phyloP scores from a whole-genome alignment of 2,329 filamentous ascomycete species.

The Fusarium sp. region DNA sequence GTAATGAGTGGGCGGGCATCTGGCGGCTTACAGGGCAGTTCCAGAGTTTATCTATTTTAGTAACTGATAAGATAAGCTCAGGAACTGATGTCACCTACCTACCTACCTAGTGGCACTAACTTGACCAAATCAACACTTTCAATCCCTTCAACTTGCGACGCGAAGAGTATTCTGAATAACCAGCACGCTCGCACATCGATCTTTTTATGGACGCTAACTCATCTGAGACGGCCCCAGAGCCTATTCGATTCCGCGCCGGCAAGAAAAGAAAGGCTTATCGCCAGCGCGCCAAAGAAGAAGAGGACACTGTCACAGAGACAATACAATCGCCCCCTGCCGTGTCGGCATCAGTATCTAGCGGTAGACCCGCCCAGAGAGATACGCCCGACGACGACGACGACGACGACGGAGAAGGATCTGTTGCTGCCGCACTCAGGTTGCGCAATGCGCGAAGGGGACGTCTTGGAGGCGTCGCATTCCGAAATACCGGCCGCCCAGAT shows the following conservation, averaged over 20 bases:
- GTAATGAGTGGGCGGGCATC: background rate
- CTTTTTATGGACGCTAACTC: slow-evolving; percentile 37
- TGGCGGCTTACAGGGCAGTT: slow-evolving; percentile 9
- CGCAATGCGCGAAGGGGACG: slow-evolving; percentile 65
- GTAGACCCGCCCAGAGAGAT: slow-evolving; percentile 9
- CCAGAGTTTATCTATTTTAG: background rate
- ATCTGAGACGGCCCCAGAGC: slow-evolving; percentile 35
- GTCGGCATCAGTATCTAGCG: slow-evolving; percentile 10
- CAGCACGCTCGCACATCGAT: background rate
- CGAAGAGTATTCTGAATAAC: slow-evolving; percentile 2
- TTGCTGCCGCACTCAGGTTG: slow-evolving; percentile 64
- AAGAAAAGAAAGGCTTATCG: slow-evolving; percentile 73
- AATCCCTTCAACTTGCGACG: slow-evolving; percentile 12
- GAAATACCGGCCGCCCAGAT: slow-evolving; percentile 49
- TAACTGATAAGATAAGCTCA: slow-evolving; percentile 38
- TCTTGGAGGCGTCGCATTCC: slow-evolving; percentile 69
- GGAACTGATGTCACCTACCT: slow-evolving; percentile 40
- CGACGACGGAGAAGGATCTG: slow-evolving; percentile 50
- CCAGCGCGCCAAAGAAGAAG: slow-evolving; percentile 59
- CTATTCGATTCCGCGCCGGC: slow-evolving; percentile 65
- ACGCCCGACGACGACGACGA: slow-evolving; percentile 51
- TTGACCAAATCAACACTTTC: slow-evolving; percentile 5
- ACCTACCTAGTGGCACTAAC: slow-evolving; percentile 6
- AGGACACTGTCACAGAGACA: slow-evolving; percentile 22
- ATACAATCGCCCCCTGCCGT: slow-evolving; percentile 10